Base-by-base conservation (phyloP, 257 asterid species). In the Leonotis leonurus region DNA sequence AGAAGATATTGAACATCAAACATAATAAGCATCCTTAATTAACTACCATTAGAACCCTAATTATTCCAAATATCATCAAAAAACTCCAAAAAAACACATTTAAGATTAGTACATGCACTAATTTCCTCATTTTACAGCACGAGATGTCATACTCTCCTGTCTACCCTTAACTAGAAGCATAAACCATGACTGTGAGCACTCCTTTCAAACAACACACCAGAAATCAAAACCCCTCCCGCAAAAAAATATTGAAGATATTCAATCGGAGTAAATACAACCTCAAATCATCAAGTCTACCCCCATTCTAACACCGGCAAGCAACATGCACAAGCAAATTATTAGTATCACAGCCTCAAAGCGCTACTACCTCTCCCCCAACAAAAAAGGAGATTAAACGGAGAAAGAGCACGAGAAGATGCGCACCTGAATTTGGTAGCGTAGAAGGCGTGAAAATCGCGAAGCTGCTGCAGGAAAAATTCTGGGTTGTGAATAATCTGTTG, bases 401-500 rank as follows among this genome's bases (percentile, higher is more conserved):
- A 43, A 44, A 46, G 17, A 5, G 14, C 57, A 49, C 2, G 2
- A 13, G 10, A 30, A 33, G 7, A 25, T 2, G 14, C 18, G 25
- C 58, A 81, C 90, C 81, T 71, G 84, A 81, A 81, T 59, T 77
- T 79, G 72, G 80, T 62, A 5, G 68, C 83, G 30, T 69, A 67
- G 62, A 73, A 86, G 26, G 60, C 70, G 69, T 87, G 94, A 52
- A 89, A 92, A 65, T 78, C 65, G 41, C 74, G 83, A 46, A 92
- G 95, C 72, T 81, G 88, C 60, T 80, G 79, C 80, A 68, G 64
- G 80, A 89, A 89, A 70, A 79, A 5, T 56, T 86, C 85, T 3
- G 95, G 80, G 81, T 68, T 77, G 55, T 85, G 91, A 68, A 75
- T 69, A 71, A 92, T 78, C 63, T 89, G 76, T n/a, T 76, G 87